Evolutionary conservation across 2,329 filamentous ascomycete species (phyloP), one percentile per base, ranked within the genome.

Genomic region (Calonectria pseudoturangicola): DNA sequence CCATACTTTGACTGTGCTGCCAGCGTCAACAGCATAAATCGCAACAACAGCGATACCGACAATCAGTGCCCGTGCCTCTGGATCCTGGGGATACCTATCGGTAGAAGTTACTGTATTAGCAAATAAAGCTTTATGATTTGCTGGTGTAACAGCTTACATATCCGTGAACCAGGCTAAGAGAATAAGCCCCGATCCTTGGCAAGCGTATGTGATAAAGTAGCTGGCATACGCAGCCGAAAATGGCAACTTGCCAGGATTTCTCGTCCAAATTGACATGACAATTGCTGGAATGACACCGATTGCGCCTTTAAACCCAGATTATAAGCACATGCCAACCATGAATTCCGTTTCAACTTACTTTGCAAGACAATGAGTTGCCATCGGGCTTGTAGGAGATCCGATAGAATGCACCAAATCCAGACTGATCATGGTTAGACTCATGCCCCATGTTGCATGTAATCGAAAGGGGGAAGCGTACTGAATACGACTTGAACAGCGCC

Each of bases 241-340:
- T 0, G 86, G 82, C 1, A 87, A 85, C 0, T 81, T 79, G 2
- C 76, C 74, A 0, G 88, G 87, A 33, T 87, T 83, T 2, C 83
- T 78, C 0, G 88, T 89, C 88, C 88, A 89, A n/a, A 88, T 80
- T 27, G 84, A 88, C 87, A 90, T 88, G n/a, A 86, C 86, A 36
- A 89, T 87, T 67, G 84, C 85, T 2, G 86, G 85, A 3, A 88
- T 81, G 3, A 89, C 79, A 1, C 85, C 87, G 62, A 90, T 88
- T 2, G 85, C 64, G 21, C 82, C 85, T 73, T 2, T 47, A 9
- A 5, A 3, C 15, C 12, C 28, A n/a, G 36, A 25, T 66, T 50
- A 1, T 16, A 4, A 33, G 16, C 12, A 5, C 3, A 9, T 45
- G 27, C 1, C 4, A 21, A 8, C 79, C 15, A 18, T 10, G 4